Evolutionary conservation across 2,329 filamentous ascomycete species (phyloP), one percentile per base, ranked within the genome.

Genomic region (Colletotrichum brevisporum): DNA sequence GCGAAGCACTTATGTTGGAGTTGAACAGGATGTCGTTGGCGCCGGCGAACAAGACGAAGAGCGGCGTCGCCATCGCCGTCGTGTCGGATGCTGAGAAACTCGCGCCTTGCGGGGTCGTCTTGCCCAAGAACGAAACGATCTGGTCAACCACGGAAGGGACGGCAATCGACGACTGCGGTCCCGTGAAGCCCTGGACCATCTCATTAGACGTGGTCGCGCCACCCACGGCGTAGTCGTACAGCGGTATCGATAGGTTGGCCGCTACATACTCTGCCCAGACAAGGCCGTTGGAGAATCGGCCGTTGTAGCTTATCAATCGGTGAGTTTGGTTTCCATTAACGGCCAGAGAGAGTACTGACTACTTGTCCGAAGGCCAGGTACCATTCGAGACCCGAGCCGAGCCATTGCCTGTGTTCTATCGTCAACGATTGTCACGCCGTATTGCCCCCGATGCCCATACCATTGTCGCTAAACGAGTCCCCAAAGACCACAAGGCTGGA

Each of bases 241-340:
- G 67, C 12, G 67, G 62, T 12, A 69, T 48, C n/a, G 67, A 69
- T 8, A 69, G 31, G 13, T 67, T 69, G 8, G 24, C 51, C 16
- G 67, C 67, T 16, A 69, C 55, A 18, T 69, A 69, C 27, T 69
- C 67, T 16, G 62, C 21, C 67, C 67, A 69, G 55, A 69, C 67
- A 10, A 61, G 39, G 56, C 67, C 67, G 36, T 69, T 59, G 4
- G 67, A 69, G 47, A 69, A 69, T 12, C 67, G 67, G 10, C 62
- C 67, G 2, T 60, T n/a, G 21, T 66, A 69, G 26, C 67, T 69
- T 24, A 5, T 4, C 6, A 4, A 6, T n/a, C 0, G 9, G 15
- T 45, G 6, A 66, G 18, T 39, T 36, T 36, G 31, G 31, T 36
- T 36, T 36, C 9, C 31, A 36, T 36, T 16, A 0, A 8, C 3